phyloP scores from a whole-genome alignment of 768 basidiomycete species.

The Tulasnella sp. region DNA sequence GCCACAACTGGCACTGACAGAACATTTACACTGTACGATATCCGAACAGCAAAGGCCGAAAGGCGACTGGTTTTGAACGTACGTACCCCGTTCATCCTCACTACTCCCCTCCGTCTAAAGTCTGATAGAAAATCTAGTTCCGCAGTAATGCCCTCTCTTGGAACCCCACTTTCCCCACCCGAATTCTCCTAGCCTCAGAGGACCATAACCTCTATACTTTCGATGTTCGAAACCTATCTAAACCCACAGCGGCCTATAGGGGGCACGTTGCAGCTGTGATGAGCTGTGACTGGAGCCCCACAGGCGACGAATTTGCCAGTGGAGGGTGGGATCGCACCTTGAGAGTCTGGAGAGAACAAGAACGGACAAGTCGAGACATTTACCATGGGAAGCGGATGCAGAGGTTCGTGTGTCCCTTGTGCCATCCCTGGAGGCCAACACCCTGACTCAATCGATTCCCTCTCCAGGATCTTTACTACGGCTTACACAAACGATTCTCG shows the following conservation, averaged over 20 bases:
- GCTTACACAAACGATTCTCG: slow-evolving; percentile 88
- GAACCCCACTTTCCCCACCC: slow-evolving; percentile 95
- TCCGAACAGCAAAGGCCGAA: slow-evolving; percentile 95
- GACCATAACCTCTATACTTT: slow-evolving; percentile 99
- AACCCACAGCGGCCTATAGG: slow-evolving; percentile 93
- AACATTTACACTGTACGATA: slow-evolving; percentile 94
- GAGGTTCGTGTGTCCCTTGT: slow-evolving; percentile 53
- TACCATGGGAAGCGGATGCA: slow-evolving; percentile 99
- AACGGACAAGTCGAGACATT: slow-evolving; percentile 79
- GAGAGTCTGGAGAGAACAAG: slow-evolving; percentile 88
- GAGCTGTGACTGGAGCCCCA: slow-evolving; percentile 97
- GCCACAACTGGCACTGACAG: slow-evolving; percentile 94
- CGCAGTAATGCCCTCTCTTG: slow-evolving; percentile 87
- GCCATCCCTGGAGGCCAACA: neutral
- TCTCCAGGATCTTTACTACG: slow-evolving; percentile 78
- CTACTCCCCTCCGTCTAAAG: neutral
- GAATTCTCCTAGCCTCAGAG: slow-evolving; percentile 92
- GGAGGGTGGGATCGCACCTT: slow-evolving; percentile 97
- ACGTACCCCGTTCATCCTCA: slow-evolving; percentile 36
- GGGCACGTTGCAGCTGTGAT: slow-evolving; percentile 96
- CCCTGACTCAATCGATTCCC: neutral
- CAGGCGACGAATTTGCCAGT: slow-evolving; percentile 92
- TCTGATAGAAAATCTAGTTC: slow-evolving; percentile 56
- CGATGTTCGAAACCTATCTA: slow-evolving; percentile 81
- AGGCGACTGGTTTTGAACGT: slow-evolving; percentile 89